These are phyloP conservation scores for Nakazawaea anatomiae DNA, from an alignment of 805 yeast species.

Conservation along the genomic window DNA sequence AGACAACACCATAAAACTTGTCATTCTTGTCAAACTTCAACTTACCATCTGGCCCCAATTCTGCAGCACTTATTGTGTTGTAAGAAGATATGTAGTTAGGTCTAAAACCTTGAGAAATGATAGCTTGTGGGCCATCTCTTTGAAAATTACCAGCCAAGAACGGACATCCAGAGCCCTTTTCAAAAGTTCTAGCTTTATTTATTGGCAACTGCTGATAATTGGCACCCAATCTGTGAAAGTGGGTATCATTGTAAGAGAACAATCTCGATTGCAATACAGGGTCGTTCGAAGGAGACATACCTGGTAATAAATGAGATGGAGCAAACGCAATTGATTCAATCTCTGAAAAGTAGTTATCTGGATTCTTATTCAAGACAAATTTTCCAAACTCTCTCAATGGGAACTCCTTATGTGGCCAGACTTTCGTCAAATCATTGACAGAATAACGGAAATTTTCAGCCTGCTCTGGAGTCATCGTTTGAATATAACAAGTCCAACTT, in stretches of 20 bases:
- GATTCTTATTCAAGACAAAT: slow-evolving; percentile 48
- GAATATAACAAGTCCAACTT: slow-evolving; percentile 47
- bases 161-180: slow-evolving; percentile 39
- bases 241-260: slow-evolving; percentile 73
- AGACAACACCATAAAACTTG: slow-evolving; percentile 29
- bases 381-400: slow-evolving; percentile 53
- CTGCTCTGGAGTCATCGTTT: slow-evolving; percentile 53
- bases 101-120: slow-evolving; percentile 40
- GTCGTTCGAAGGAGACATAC: slow-evolving; percentile 71
- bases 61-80: slow-evolving; percentile 23
- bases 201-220: slow-evolving; percentile 66
- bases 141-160: slow-evolving; percentile 36
- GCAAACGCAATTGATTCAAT: slow-evolving; percentile 61
- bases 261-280: slow-evolving; percentile 74
- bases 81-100: slow-evolving; percentile 48
- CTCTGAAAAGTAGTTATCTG: slow-evolving; percentile 43
- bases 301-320: slow-evolving; percentile 70
- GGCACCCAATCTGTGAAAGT: slow-evolving; percentile 68
- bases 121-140: slow-evolving; percentile 58
- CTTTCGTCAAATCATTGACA: slow-evolving; percentile 49
- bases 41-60: slow-evolving; percentile 15
- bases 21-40: slow-evolving; percentile 18
- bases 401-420: slow-evolving; percentile 52
- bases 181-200: slow-evolving; percentile 36
- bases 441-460: slow-evolving; percentile 44